Conservation (phyloP, 352 stramenopile genomes). For the Albugo candida region DNA sequence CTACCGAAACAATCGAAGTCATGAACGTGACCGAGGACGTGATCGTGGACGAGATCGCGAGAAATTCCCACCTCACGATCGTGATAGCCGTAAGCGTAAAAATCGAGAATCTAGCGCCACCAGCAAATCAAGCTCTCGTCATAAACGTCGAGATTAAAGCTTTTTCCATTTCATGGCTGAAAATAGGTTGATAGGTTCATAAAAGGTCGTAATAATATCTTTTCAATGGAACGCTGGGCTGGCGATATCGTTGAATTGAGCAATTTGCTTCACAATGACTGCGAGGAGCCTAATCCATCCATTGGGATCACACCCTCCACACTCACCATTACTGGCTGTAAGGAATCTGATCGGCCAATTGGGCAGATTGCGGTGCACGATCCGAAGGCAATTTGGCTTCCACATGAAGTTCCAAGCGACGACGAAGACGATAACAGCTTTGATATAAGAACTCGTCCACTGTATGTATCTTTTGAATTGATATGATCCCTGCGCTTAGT, state of each 20-base stretch:
- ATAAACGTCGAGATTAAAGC: conserved; percentile 1
- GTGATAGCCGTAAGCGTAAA: conserved; percentile 44
- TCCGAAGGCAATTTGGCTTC: conserved; percentile 49
- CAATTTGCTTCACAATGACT: too few species aligned
- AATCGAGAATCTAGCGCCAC: conserved; percentile 22
- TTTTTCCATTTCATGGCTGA: too few species aligned
- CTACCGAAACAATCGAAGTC: conserved; percentile 15
- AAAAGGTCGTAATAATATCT: too few species aligned
- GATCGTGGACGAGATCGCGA: conserved; percentile 17
- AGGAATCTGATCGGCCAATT: conserved; percentile 19
- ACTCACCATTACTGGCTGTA: too few species aligned
- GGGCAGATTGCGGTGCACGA: conserved; percentile 41
- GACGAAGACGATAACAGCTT: conserved; percentile 50
- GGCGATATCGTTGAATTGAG: too few species aligned
- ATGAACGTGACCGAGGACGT: conserved; percentile 13
- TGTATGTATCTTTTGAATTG: neutral
- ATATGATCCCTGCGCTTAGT: neutral
- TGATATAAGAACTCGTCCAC: conserved; percentile 26
- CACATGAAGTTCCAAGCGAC: conserved; percentile 47
- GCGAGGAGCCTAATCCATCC: too few species aligned
- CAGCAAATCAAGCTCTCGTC: conserved; percentile 5
- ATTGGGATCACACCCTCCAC: too few species aligned
- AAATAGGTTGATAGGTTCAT: too few species aligned
- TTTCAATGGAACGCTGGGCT: too few species aligned
- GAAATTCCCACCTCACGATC: conserved; percentile 31